Evolutionary conservation across 2,329 filamentous ascomycete species (phyloP).

Genomic region (Paracoccidioides lutzii): DNA sequence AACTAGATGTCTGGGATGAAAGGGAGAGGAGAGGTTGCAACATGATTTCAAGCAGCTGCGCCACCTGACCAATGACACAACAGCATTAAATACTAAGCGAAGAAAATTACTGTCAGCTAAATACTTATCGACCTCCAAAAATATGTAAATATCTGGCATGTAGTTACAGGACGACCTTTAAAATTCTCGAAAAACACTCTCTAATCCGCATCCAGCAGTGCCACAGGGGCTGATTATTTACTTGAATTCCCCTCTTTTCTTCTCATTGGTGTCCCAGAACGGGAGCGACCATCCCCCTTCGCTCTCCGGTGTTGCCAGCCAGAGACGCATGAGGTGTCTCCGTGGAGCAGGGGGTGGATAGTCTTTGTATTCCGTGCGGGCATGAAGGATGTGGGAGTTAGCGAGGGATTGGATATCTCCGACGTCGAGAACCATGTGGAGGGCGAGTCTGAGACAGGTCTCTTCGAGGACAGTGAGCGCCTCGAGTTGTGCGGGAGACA

Average conservation of each 20-base stretch:
- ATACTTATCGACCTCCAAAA: no score
- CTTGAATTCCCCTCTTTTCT: conserved; percentile 86
- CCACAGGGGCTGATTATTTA: conserved; percentile 66
- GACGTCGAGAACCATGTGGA: conserved; percentile 78
- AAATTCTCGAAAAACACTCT: not conserved
- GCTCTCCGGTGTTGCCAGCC: conserved; percentile 66
- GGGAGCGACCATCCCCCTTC: conserved; percentile 80
- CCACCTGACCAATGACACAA: not conserved
- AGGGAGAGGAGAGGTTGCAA: no score
- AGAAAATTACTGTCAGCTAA: no score
- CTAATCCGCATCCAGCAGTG: conserved; percentile 66
- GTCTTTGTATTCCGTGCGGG: conserved; percentile 67
- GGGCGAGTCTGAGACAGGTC: conserved; percentile 56
- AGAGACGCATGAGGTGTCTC: conserved; percentile 69
- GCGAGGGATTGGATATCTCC: conserved; percentile 81
- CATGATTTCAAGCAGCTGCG: no score
- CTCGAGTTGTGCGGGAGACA: conserved; percentile 55
- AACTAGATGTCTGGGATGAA: no score
- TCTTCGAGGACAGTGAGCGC: conserved; percentile 61
- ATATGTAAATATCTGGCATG: not conserved
- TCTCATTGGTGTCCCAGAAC: conserved; percentile 66
- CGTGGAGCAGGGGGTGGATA: conserved; percentile 54
- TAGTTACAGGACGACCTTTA: not conserved
- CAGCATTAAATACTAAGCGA: not conserved
- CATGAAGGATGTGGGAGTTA: conserved; percentile 70